Conservation (phyloP, 805 yeast species). For the Sugiyamaella lignohabitans region DNA sequence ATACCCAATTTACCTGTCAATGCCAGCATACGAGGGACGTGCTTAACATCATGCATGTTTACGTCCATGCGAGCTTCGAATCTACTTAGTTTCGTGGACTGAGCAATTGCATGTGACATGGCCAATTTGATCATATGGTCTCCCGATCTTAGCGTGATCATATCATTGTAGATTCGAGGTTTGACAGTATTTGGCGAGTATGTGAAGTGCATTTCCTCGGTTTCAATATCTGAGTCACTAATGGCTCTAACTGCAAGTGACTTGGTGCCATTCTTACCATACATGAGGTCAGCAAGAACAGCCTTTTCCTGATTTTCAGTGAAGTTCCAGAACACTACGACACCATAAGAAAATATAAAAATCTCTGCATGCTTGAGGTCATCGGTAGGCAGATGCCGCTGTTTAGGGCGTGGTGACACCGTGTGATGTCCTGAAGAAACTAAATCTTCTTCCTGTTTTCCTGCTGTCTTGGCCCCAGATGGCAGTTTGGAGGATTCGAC, state of each 20-base stretch:
- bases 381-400: conserved; percentile 21
- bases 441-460: not conserved
- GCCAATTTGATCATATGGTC: conserved; percentile 90
- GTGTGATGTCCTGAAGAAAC: not conserved
- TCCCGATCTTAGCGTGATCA: conserved; percentile 83
- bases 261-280: conserved; percentile 28
- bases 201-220: conserved; percentile 78
- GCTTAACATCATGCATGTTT: conserved; percentile 76
- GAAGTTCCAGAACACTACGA: conserved; percentile 97
- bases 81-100: conserved; percentile 82
- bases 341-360: conserved; percentile 86
- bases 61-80: conserved; percentile 90
- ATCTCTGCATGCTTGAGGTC: conserved; percentile 62
- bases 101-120: conserved; percentile 94
- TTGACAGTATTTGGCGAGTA: conserved; percentile 44
- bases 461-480: not conserved
- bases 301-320: conserved; percentile 89
- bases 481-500: not conserved
- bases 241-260: conserved; percentile 58
- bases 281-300: conserved; percentile 83
- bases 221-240: conserved; percentile 84
- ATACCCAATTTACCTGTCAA: conserved; percentile 82
- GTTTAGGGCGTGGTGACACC: not conserved
- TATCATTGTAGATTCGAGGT: conserved; percentile 69
- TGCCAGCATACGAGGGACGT: conserved; percentile 83